Base-by-base conservation (phyloP, 2,329 filamentous ascomycete genomes). In the Diaporthe sp. region DNA sequence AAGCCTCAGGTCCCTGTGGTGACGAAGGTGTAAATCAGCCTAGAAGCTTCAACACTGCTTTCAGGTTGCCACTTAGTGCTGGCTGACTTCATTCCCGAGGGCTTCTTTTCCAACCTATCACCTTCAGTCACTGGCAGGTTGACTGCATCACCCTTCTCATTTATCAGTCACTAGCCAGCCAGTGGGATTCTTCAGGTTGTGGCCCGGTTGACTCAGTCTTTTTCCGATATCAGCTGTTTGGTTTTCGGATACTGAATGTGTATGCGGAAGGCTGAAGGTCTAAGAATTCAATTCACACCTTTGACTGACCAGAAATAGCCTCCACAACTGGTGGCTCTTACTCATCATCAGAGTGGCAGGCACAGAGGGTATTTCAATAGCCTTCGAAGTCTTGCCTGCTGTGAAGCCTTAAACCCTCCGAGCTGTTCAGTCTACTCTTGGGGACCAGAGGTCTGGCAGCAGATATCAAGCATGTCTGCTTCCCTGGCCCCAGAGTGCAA, bases 401-500 rank as follows among this genome's bases (percentile, higher is more conserved):
- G 65, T 28, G n/a, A 34, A 42, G 15, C n/a, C 15, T 31, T 4
- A 5, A 49, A 42, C 1, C 13, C n/a, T 55, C 8, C 1, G 28
- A 28, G 13, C 6, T 68, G 31, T 12, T 51, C 13, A 12, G 28
- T 25, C 9, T 31, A 12, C 4, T 13, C 13, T 7, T 31, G 8
- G 13, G 49, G n/a, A 12, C n/a, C 22, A 19, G 28, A 19, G n/a
- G 9, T 5, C 65, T 25, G 5, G 15, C n/a, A 31, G n/a, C n/a
- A 39, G 17, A 19, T 8, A 42, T 13, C 17, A 2, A 86, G 77
- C 15, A 98, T 98, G 97, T 98, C 97, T 75, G 95, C 96, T 75
- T 99, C 97, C 69, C 89, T 99, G 79, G 96, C 96, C 68, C 94
- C 96, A 31, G 95, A 98, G 85, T 98, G 96, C 84, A 98, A 98